phyloP scores from a whole-genome alignment of 352 stramenopile species.

The Globisporangium nagaii region DNA sequence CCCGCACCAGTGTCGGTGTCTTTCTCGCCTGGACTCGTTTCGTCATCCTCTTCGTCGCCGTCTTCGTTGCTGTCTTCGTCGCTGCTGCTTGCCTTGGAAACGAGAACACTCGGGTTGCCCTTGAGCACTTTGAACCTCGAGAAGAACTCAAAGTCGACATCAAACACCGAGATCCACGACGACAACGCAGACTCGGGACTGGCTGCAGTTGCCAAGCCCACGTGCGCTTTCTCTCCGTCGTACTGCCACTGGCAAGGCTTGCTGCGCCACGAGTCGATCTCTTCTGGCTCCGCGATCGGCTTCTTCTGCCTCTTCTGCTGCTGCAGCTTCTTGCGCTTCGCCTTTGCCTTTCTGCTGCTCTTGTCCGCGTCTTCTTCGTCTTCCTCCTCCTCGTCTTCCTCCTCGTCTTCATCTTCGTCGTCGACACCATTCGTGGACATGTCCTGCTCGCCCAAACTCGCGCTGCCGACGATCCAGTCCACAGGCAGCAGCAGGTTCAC shows the following conservation, averaged over 20 bases:
- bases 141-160: constrained; percentile 17
- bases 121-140: constrained; percentile 2
- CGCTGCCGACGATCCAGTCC: constrained; percentile 57
- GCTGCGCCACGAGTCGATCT: constrained; percentile 21
- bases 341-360: constrained; percentile 12
- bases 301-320: constrained; percentile 12
- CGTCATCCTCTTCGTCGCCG: constrained; percentile 10
- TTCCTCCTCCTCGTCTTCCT: constrained; percentile 29
- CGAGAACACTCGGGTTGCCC: constrained; percentile 3
- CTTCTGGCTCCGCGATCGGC: constrained; percentile 24
- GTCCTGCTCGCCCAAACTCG: constrained; percentile 37
- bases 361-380: constrained; percentile 31
- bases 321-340: constrained; percentile 15
- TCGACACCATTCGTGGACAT: background rate
- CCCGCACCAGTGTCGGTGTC: background rate
- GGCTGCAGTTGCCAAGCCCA: constrained; percentile 6
- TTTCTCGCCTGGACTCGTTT: background rate
- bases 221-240: constrained; percentile 37
- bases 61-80: constrained; percentile 28
- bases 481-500: constrained; percentile 51
- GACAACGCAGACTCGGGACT: constrained; percentile 1
- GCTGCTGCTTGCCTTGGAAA: background rate
- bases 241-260: constrained; percentile 18
- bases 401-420: constrained; percentile 24
- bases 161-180: constrained; percentile 16